Evolutionary conservation across 176 grass and related monocot species (phyloP), one percentile per base, ranked within the genome.

Genomic region (Avena eriantha): DNA sequence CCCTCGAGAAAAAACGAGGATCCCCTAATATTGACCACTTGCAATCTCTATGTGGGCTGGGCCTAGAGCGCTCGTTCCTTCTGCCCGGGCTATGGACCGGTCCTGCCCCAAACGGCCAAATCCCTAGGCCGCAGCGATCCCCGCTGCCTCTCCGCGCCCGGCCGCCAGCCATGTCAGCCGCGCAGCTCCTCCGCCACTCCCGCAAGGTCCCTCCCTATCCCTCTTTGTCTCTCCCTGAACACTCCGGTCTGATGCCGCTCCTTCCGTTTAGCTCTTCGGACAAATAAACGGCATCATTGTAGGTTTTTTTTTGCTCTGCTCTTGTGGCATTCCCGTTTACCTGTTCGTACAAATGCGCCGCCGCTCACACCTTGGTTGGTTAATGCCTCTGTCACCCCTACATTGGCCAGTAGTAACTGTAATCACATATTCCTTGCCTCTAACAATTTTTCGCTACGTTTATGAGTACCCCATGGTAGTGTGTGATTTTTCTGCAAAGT

Each of bases 141-240:
- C 15, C 22, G 0, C 11, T 35, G 5, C 86, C 17, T 18, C 34
- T 31, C 76, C 18, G 1, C 10, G 1, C 43, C 4, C 66, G 54
- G 54, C 54, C 54, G 10, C 2, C 71, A 65, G 65, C 78, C 88
- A 90, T 90, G 88, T 82, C 88, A 41, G 81, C 91, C 43, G 81
- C 84, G 31, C 89, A 91, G 26, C 80, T 93, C 51, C 91, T 96
- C 34, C 94, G 91, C 33, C 94, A 84, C 81, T 96, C 91, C 35
- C 87, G 94, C 94, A 93, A 90, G 94, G 94, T 96, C 58, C 5
- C 17, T 49, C 39, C 4, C n/a, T 6, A 24, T 21, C 54, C 18
- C 18, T 2, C 54, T 17, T 17, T 47, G 9, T 10, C 8, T 47
- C 45, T 47, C 45, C 45, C 45, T 8, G 36, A 39, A 6, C 36